Evolutionary conservation across 2,329 filamentous ascomycete genomes (phyloP).

Genomic region (Fragosphaeria purpurea): DNA sequence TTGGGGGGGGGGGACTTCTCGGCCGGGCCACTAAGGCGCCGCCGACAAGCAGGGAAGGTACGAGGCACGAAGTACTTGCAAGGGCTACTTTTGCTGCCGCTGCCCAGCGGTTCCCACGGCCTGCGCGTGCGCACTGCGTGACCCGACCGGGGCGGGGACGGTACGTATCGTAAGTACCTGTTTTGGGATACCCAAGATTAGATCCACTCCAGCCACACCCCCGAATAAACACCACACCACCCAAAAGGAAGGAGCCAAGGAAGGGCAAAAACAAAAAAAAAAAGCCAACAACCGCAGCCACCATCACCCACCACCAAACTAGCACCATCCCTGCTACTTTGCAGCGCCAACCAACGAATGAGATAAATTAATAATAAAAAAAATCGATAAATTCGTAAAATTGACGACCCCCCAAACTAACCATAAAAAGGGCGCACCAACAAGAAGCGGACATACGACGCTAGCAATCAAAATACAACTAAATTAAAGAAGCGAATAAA

Average conservation of each 20-base stretch:
- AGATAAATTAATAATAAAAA: slow-evolving; percentile 5
- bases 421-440: background rate
- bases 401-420: no score
- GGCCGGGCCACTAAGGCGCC: background rate
- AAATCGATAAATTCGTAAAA: background rate
- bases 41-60: background rate
- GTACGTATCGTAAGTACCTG: slow-evolving; percentile 3
- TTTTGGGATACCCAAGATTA: slow-evolving; percentile 10
- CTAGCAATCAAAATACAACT: slow-evolving; percentile 3
- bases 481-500: slow-evolving; percentile 2
- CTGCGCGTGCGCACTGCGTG: background rate
- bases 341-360: slow-evolving; percentile 9
- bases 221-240: background rate
- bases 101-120: slow-evolving; percentile 9
- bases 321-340: slow-evolving; percentile 4
- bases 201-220: slow-evolving; percentile 10
- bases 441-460: background rate
- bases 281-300: slow-evolving; percentile 3
- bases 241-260: background rate
- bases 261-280: background rate
- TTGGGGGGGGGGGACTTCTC: background rate
- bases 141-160: slow-evolving; percentile 8
- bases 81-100: slow-evolving; percentile 5
- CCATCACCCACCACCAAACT: background rate
- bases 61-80: slow-evolving; percentile 2